Evolutionary conservation across 768 basidiomycete species (phyloP), one percentile per base, ranked within the genome.

Genomic region (Rhizopogon sp.): DNA sequence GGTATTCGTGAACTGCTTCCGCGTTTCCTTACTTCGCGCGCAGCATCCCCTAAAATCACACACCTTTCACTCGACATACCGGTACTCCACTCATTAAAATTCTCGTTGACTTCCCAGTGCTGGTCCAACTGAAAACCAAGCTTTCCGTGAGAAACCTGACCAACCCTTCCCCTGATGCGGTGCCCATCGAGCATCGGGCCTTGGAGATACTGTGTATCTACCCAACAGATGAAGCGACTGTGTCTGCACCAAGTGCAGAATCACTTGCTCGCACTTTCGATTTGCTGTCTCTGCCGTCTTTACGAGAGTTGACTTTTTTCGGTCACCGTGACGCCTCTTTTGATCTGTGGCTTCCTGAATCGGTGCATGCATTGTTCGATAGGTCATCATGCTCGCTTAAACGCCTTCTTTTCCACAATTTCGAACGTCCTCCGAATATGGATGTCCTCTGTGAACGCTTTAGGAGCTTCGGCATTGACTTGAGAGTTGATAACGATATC

Each of bases 261-360:
- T 33, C n/a, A 16, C 40, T 70, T 6, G 57, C 49, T 39, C 47
- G 17, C 43, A 4, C 70, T 28, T 60, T 68, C n/a, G 60, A 67
- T 25, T 53, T 5, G 7, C 55, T 68, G 13, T 62, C 53, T 25
- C 20, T 68, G 9, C 65, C 67, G 2, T 50, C 56, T 8, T 40
- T 68, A 1, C 52, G 61, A 31, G 49, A 50, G 16, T 46, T 68
- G 8, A 14, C 49, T 10, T 43, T 68, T 53, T 33, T 47, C 5
- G 57, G 11, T 5, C 4, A 17, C 13, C 1, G 43, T 37, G 25
- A 29, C 10, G 39, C 16, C 14, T 11, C 28, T 5, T 16, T 46
- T 6, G 28, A 20, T 1, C 39, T 25, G 14, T 68, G 66, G 64
- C 37, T 61, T n/a, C 37, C 41, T 25, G 60, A 45, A 17, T 45